Conservation (phyloP, 2,329 filamentous ascomycete genomes). For the Aureobasidium melanogenum region DNA sequence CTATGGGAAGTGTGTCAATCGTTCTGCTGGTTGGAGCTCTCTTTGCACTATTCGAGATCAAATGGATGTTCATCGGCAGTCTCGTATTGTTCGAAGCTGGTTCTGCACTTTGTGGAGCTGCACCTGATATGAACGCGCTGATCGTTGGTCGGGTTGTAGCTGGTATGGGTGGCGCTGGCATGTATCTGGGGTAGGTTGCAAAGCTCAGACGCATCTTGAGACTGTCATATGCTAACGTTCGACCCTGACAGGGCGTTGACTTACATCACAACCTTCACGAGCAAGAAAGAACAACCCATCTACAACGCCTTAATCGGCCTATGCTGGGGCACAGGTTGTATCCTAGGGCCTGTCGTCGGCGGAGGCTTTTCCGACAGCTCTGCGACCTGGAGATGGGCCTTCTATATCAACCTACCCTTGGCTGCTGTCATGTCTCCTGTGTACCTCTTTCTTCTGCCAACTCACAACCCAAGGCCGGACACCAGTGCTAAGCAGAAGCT, state of each 20-base stretch:
- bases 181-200: constrained; percentile 22
- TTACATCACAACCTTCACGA: background rate
- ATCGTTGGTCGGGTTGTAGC: constrained; percentile 25
- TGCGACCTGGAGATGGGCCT: constrained; percentile 30
- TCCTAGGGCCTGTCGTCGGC: constrained; percentile 26
- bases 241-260: background rate
- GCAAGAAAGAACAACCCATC: background rate
- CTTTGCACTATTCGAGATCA: constrained; percentile 22
- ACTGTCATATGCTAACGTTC: background rate
- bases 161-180: constrained; percentile 24
- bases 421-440: constrained; percentile 36
- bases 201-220: background rate
- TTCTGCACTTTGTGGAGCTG: constrained; percentile 25
- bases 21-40: constrained; percentile 18
- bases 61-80: constrained; percentile 21
- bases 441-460: constrained; percentile 37
- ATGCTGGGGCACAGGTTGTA: constrained; percentile 20
- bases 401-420: constrained; percentile 49
- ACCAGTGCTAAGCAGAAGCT: background rate
- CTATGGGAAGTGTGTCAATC: background rate
- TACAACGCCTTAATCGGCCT: constrained; percentile 17
- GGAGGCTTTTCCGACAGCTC: constrained; percentile 22
- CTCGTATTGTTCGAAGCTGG: constrained; percentile 22
- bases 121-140: constrained; percentile 21
- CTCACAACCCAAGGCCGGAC: constrained; percentile 13